A percentile compares a stretch with the other conserved stretches of the same genome.
Conservation (phyloP, 495 filamentous ascomycete genomes). For the Penicillium alfredii region DNA sequence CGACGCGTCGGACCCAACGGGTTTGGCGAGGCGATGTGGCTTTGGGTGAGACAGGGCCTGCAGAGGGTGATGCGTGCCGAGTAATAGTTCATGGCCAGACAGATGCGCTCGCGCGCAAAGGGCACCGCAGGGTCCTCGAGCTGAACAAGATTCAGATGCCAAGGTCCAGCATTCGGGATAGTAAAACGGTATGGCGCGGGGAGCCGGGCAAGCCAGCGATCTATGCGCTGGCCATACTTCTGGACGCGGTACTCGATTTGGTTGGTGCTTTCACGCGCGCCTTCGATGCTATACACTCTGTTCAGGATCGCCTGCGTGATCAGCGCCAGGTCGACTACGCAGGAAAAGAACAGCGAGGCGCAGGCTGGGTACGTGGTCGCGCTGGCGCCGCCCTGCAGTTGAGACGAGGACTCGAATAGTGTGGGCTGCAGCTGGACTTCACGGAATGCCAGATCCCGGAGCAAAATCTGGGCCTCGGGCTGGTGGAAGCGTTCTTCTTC, state of each 20-base stretch:
- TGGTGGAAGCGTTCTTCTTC: constrained; percentile 43
- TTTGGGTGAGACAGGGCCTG: constrained; percentile 50
- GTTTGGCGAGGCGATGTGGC: too few relatives aligned
- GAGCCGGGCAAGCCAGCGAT: constrained; percentile 47
- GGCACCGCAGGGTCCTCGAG: constrained; percentile 14
- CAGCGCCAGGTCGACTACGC: constrained; percentile 39
- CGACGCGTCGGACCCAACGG: too few relatives aligned
- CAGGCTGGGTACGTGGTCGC: constrained; percentile 23
- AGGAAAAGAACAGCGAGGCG: constrained; percentile 42
- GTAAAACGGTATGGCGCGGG: constrained; percentile 43
- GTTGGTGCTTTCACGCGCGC: constrained; percentile 41
- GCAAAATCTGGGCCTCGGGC: constrained; percentile 13
- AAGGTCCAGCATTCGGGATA: constrained; percentile 12
- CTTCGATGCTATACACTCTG: constrained; percentile 51
- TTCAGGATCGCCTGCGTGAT: constrained; percentile 49
- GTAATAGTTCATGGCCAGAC: constrained; percentile 50
- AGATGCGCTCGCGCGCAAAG: constrained; percentile 24
- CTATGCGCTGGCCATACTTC: constrained; percentile 37
- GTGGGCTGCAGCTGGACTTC: constrained; percentile 26
- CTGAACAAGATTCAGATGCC: constrained; percentile 12
- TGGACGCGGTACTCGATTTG: constrained; percentile 49
- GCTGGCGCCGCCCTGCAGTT: constrained; percentile 1
- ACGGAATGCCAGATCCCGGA: constrained; percentile 18
- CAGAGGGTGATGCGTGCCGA: constrained; percentile 50
- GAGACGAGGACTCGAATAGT: constrained; percentile 19